Evolutionary conservation across 1,284 basidiomycete species (phyloP), one percentile per base, ranked within the genome.

Genomic region (Boletus smithii): DNA sequence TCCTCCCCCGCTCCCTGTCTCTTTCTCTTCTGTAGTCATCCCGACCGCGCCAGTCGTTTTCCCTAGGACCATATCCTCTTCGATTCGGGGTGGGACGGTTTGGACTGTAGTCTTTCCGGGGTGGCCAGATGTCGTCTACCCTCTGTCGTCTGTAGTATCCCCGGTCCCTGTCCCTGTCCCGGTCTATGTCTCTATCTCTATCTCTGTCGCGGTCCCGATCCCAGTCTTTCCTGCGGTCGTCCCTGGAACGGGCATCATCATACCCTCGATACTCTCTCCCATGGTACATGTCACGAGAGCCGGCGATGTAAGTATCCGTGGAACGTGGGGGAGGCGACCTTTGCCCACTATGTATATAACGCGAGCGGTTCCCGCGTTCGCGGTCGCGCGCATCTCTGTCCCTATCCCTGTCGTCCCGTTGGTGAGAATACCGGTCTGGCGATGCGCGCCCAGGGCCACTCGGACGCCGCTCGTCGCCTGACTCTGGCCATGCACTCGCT

Each of bases 11-110:
- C 0, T 62, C 62, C 37, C 58, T 33, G 18, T 61, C 49, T 18
- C 62, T 46, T 5, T 65, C 62, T 51, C 61, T 53, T 41, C 63
- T 55, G 29, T 56, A 60, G 24, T 65, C 61, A 8, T 63, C 60
- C 16, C 60, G 58, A 36, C 41, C 33, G 35, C 41, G 56, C 58
- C 60, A 45, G 6, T 63, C 59, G 7, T 9, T n/a, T 23, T 62
- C 58, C 24, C 60, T 40, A 11, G 39, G 34, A 17, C 27, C 47
- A 29, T 60, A 52, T 5, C 39, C 50, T 31, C 59, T 44, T 33
- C 62, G 54, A 44, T 13, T 48, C 27, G 24, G 17, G 16, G 37
- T 24, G 8, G 33, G 10, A 34, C 56, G 61, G 20, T 37, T 49
- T 41, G 57, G 46, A 27, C 56, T 54, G 20, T 61, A 61, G 41